Conservation (phyloP, 2,329 filamentous ascomycete species). For the Talaromyces piceae region DNA sequence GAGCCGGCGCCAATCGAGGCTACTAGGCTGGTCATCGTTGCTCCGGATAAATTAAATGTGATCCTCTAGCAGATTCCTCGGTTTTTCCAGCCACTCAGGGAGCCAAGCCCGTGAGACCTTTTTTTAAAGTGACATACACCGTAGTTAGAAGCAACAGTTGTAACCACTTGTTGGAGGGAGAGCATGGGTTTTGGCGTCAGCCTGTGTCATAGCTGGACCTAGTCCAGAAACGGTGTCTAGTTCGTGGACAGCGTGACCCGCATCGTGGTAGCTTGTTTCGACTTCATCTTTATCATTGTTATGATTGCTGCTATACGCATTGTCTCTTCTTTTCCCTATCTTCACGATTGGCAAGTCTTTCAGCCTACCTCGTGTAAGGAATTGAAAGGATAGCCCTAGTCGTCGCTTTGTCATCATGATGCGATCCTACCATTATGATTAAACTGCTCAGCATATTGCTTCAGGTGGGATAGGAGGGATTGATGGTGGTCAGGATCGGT, state of each 20-base stretch:
- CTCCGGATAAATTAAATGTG: not conserved
- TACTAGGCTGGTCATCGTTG: not conserved
- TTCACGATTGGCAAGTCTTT: not conserved
- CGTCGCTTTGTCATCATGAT: not conserved
- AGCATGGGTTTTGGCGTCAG: not conserved
- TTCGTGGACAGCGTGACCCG: not conserved
- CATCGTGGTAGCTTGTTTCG: slow-evolving; percentile 1
- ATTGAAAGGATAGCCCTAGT: not conserved
- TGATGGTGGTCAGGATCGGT: no score
- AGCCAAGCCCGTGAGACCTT: not conserved
- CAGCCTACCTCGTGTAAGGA: not conserved
- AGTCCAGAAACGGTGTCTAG: not conserved
- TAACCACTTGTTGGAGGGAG: not conserved
- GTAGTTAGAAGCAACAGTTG: not conserved
- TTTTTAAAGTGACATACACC: no score
- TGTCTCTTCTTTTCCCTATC: not conserved
- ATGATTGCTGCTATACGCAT: not conserved
- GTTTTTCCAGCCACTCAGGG: not conserved
- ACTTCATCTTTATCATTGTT: not conserved
- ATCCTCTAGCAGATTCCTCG: not conserved
- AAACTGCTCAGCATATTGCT: no score
- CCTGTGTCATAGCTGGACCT: not conserved
- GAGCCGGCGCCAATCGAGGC: not conserved
- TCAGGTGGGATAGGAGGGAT: not conserved
- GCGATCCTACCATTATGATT: no score